Base-by-base conservation (phyloP, 306 rosid species). In the Ammopiptanthus mongolicus region DNA sequence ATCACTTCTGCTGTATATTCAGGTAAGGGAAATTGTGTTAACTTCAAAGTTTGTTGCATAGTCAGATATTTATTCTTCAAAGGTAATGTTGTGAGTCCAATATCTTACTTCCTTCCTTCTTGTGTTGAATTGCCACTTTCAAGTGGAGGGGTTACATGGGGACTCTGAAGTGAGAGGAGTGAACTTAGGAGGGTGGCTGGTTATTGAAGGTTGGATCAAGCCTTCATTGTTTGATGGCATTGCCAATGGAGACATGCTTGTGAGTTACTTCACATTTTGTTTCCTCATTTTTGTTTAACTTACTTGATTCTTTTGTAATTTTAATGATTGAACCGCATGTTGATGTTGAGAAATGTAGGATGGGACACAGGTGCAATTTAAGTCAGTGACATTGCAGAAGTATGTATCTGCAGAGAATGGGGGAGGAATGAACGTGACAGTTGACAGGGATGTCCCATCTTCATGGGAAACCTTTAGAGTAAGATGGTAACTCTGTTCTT, bases 171-270 rank as follows among this genome's bases (percentile, higher is more conserved):
- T 88, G 39, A 90, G 87, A 83, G 96, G 93, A 68, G 96, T 94
- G 81, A 94, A 94, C 82, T 90, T 94, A 76, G 98, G 98, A 80
- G 97, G 98, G 37, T 94, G 96, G 97, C 79, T 94, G 84, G 96
- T 91, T 5, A 80, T 91, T 67, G 96, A 94, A 87, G 98, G 97
- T 72, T 94, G 98, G 98, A 94, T 94, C 65, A 90, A 94, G 83
- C 94, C 98, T 76, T 89, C 98, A 60, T 81, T 94, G 67, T 91
- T 94, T 84, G 96, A 91, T 85, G 98, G 87, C 81, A 94, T 94
- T 84, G 86, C 92, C 86, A 90, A 91, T 86, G 90, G 86, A 81
- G 96, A 94, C 84, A 88, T 94, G 97, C 91, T 94, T 63, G 97
- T 94, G 81, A 91, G 93, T 56, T 52, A 22, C 71, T 74, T 81